Base-by-base conservation (phyloP, 345 rosid species). In the Jatropha curcas region DNA sequence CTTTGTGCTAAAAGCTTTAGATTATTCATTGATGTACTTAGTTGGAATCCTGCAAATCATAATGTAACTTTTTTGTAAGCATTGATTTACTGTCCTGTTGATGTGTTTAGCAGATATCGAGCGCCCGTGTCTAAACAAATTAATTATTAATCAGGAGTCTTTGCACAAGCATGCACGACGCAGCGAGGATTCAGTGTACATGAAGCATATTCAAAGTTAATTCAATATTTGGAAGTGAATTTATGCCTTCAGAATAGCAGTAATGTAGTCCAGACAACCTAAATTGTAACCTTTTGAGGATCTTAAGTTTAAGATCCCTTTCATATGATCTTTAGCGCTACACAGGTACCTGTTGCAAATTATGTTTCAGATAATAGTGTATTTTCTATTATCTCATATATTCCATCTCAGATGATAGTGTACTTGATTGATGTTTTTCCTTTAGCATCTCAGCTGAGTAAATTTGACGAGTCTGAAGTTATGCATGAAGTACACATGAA, bases 311-410 rank as follows among this genome's bases (percentile, higher is more conserved):
- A 10, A 34, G 60, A 52, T 51, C 31, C 52, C 5, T 27, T 20
- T n/a, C 37, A 50, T 72, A 63, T 46, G 66, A 71, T 71, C 51
- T 41, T 58, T 60, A 19, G 66, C 62, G 69, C 48, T 28, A 16
- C 43, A 70, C 14, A 59, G 31, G 52, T n/a, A 50, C 17, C 19
- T 48, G 16, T 48, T 30, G 56, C n/a, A n/a, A 58, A 31, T 5
- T 8, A 10, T 11, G 4, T 28, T 57, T 51, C 59, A 4, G 16
- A 71, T 48, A 60, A 19, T 30, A 6, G 45, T 45, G 14, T 5
- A 19, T 13, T 43, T 27, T 11, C n/a, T n/a, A n/a, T n/a, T n/a
- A n/a, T n/a, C n/a, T n/a, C n/a, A n/a, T n/a, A n/a, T n/a, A n/a
- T n/a, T n/a, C n/a, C n/a, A n/a, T n/a, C n/a, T n/a, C n/a, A n/a